Percentiles rank a stretch among this genome's conserved stretches.
Conservation (phyloP, 768 basidiomycete species). For the Suillus alpinus region DNA sequence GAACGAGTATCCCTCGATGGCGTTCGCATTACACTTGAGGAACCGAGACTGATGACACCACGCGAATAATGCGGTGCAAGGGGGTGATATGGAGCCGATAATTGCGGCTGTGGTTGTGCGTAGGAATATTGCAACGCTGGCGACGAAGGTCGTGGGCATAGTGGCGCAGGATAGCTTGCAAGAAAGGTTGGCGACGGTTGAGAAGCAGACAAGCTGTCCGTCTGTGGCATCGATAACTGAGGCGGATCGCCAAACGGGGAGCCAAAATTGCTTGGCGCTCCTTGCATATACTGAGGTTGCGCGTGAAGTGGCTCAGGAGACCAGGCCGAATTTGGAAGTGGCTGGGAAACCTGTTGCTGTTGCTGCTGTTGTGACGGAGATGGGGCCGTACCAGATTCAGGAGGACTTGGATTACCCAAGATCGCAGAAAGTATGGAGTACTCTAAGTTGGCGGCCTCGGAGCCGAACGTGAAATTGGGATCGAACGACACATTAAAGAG, state of each 20-base stretch:
- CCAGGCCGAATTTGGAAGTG: constrained; percentile 34
- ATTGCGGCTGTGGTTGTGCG: constrained; percentile 24
- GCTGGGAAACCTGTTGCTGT: constrained; percentile 11
- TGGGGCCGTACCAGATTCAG: constrained; percentile 28
- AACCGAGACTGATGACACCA: constrained; percentile 41
- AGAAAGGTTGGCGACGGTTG: constrained; percentile 30
- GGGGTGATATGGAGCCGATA: constrained; percentile 19
- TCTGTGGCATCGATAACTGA: constrained; percentile 29
- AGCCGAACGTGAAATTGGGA: constrained; percentile 67
- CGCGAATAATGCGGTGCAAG: constrained; percentile 47
- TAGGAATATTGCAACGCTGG: constrained; percentile 39
- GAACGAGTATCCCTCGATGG: constrained; percentile 25
- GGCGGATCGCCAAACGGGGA: constrained; percentile 25
- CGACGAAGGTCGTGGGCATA: constrained; percentile 30
- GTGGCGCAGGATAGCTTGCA: constrained; percentile 25
- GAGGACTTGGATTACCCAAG: constrained; percentile 70
- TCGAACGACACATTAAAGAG: constrained; percentile 60
- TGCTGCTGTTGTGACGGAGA: constrained; percentile 27
- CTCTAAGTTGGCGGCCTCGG: constrained; percentile 90
- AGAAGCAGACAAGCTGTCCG: constrained; percentile 30
- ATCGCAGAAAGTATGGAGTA: constrained; percentile 94
- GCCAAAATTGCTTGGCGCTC: constrained; percentile 16
- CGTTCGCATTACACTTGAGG: constrained; percentile 31
- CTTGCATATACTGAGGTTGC: constrained; percentile 28
- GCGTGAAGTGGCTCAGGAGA: constrained; percentile 34